Evolutionary conservation across 2,329 filamentous ascomycete genomes (phyloP).

Genomic region (Chrysosphaeria jannelii): DNA sequence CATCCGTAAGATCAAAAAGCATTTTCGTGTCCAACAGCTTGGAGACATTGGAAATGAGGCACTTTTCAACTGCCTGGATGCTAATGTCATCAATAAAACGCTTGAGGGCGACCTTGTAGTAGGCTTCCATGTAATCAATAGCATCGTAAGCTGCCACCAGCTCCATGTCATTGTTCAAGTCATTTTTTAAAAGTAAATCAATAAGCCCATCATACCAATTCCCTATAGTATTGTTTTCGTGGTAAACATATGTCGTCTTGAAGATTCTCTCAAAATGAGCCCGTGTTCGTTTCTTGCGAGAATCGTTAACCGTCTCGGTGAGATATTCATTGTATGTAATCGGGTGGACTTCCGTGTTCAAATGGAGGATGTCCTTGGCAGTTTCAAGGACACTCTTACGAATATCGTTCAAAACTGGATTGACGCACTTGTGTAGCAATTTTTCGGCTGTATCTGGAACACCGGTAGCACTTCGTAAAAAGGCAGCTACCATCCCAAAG

Average conservation of each 20-base stretch:
- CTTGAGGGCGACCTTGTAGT: slow-evolving; percentile 12
- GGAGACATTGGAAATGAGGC: slow-evolving; percentile 5
- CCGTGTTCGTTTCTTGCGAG: slow-evolving; percentile 5
- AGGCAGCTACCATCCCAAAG: slow-evolving; percentile 2
- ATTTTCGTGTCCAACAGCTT: slow-evolving; percentile 5
- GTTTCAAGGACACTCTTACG: too few species aligned
- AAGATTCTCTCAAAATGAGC: too few species aligned
- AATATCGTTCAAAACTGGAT: slow-evolving; percentile 5
- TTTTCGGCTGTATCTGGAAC: slow-evolving; percentile 5
- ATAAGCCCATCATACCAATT: too few species aligned
- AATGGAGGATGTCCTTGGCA: too few species aligned
- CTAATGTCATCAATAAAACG: slow-evolving; percentile 7
- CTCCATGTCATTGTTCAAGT: slow-evolving; percentile 11
- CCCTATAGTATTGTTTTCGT: too few species aligned
- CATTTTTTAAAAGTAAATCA: too few species aligned
- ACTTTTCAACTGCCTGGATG: slow-evolving; percentile 6
- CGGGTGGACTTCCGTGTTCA: slow-evolving; percentile 8
- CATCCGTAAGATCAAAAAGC: slow-evolving; percentile 5
- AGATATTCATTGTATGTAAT: slow-evolving; percentile 13
- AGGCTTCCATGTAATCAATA: slow-evolving; percentile 13
- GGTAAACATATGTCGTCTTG: too few species aligned
- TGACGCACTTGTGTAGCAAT: slow-evolving; percentile 4
- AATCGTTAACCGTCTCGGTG: slow-evolving; percentile 9
- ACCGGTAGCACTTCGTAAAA: slow-evolving; percentile 5
- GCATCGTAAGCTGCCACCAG: slow-evolving; percentile 10